Evolutionary conservation across 1,284 basidiomycete genomes (phyloP).

Genomic region (Gomphus bonarii): DNA sequence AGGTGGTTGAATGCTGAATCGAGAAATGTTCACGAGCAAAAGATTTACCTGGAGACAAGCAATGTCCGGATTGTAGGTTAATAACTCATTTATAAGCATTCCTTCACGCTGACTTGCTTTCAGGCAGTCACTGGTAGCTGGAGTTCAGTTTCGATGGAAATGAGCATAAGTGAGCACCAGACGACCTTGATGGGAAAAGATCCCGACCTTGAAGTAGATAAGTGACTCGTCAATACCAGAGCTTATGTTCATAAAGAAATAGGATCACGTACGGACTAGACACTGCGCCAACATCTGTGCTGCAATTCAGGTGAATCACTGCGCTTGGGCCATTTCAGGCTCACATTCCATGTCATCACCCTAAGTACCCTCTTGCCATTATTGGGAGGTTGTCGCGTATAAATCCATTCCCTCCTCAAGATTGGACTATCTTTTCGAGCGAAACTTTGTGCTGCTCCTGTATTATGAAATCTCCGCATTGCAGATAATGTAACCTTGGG

Average conservation of each 20-base stretch:
- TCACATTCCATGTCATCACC: slow-evolving; percentile 72
- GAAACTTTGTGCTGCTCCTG: not conserved
- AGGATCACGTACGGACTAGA: slow-evolving; percentile 55
- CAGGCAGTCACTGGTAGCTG: slow-evolving; percentile 52
- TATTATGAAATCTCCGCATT: not conserved
- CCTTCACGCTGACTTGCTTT: slow-evolving; percentile 62
- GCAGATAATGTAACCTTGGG: not conserved
- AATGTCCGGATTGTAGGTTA: slow-evolving; percentile 59
- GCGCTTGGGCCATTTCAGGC: slow-evolving; percentile 22
- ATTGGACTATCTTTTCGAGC: not conserved
- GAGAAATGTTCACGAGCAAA: not conserved
- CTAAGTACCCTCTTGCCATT: slow-evolving; percentile 23
- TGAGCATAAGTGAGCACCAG: not conserved
- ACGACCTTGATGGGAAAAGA: slow-evolving; percentile 56
- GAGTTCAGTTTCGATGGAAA: not conserved
- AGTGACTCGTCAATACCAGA: not conserved
- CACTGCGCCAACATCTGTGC: slow-evolving; percentile 63
- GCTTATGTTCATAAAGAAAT: not conserved
- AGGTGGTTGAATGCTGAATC: not conserved
- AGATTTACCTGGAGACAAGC: slow-evolving; percentile 71
- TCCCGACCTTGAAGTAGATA: slow-evolving; percentile 49
- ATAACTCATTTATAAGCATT: slow-evolving; percentile 68
- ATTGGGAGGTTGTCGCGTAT: not conserved
- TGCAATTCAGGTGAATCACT: slow-evolving; percentile 7
- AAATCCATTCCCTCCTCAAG: not conserved